Conservation (phyloP, 768 basidiomycete genomes). For the Kwoniella europaea region DNA sequence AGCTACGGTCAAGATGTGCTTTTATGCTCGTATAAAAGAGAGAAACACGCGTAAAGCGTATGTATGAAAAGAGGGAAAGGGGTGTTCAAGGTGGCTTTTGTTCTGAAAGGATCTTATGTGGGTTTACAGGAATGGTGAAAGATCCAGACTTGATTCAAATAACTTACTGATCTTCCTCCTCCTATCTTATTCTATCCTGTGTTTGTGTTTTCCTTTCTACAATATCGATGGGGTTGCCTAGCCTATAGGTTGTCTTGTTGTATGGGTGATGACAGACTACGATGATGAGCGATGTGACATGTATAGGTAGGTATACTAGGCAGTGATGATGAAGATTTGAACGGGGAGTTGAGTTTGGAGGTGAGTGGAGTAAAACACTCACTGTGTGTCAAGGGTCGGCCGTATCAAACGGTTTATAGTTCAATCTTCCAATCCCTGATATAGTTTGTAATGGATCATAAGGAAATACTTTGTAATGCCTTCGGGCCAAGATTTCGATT, state of each 20-base stretch:
- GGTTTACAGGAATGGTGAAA: not conserved
- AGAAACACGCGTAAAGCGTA: not conserved
- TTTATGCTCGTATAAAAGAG: not conserved
- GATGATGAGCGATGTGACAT: not conserved
- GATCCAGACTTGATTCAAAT: not conserved
- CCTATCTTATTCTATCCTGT: not conserved
- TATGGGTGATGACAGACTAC: not conserved
- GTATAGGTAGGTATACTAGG: no score
- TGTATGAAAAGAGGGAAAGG: conserved; percentile 1
- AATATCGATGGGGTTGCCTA: not conserved
- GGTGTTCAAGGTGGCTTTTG: not conserved
- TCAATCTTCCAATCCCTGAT: no score
- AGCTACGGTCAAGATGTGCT: no score
- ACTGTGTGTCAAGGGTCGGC: not conserved
- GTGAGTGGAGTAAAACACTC: conserved; percentile 5
- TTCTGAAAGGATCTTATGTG: not conserved
- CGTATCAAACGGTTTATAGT: conserved; percentile 5
- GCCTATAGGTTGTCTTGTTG: not conserved
- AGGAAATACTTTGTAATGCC: not conserved
- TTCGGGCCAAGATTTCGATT: not conserved
- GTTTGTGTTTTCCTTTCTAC: not conserved
- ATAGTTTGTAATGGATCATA: not conserved
- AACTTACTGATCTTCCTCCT: not conserved
- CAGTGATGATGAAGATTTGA: conserved; percentile 1
- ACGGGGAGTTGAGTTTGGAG: not conserved